Evolutionary conservation across 2,329 filamentous ascomycete genomes (phyloP), one percentile per base, ranked within the genome.

Genomic region (Penicillium vulpinum): DNA sequence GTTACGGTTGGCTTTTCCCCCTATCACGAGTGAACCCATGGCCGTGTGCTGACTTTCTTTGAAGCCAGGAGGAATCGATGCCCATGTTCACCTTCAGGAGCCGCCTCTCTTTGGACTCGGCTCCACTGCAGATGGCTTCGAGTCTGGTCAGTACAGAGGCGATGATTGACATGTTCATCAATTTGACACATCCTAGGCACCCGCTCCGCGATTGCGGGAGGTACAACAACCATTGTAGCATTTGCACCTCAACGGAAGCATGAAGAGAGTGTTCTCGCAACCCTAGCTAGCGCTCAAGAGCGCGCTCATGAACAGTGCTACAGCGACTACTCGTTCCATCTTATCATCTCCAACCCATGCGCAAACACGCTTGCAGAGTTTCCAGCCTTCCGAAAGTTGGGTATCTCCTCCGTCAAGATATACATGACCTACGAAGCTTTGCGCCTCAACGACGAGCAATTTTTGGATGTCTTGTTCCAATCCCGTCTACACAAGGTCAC

Each of bases 221-320:
- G 83, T 24, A 85, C 79, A 5, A 87, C 84, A 0, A 85, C 84
- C 0, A 74, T 86, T 15, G 70, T 86, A 8, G 76, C 82, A 0
- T 86, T 87, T 67, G 84, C 83, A 69, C 2, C 74, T 81, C 16
- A 70, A 73, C 26, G 7, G 18, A 46, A 46, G 18, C 13, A 46
- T 9, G 43, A 46, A 33, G 18, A 46, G 2, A 46, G 43, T 33
- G 43, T 46, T 46, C 28, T 46, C 4, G 13, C 43, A 1, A 46
- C 43, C 0, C 18, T 46, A 31, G 28, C 18, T 33, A 33, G 43
- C 13, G 43, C 28, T 7, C 28, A 46, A 5, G 28, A 46, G 16
- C 28, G 43, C 5, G 28, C 43, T 13, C 15, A n/a, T 1, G 2
- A 22, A 2, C 43, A 46, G 22, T 46, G 43, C 28, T 85, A 83